Conservation (phyloP, 208 protist species). For the Leishmania major region DNA sequence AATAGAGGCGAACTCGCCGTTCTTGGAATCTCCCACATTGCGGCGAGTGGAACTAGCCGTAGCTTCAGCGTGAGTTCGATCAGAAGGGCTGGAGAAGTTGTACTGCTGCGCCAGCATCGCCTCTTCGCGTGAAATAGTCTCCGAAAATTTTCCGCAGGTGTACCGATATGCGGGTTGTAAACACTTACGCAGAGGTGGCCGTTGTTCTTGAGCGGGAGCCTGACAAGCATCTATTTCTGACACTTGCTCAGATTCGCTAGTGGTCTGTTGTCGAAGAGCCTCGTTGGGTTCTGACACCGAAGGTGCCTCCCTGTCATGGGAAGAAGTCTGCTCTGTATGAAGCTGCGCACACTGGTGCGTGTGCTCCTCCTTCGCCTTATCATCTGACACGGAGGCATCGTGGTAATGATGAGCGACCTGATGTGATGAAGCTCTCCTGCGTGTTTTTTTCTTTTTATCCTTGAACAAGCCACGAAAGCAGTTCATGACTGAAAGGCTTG, state of each 20-base stretch:
- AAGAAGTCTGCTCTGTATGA: neutral
- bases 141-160: conserved; percentile 26
- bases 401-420: conserved; percentile 10
- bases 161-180: conserved; percentile 28
- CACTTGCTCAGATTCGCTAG: neutral
- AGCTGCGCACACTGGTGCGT: neutral
- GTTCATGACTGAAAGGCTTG: conserved; percentile 11
- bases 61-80: conserved; percentile 15
- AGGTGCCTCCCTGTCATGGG: neutral
- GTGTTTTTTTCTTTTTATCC: conserved; percentile 20
- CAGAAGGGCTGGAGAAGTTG: conserved; percentile 25
- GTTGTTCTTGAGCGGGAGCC: neutral
- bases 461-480: conserved; percentile 28
- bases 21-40: neutral
- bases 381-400: neutral
- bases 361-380: neutral
- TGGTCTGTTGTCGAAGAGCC: conserved; percentile 11
- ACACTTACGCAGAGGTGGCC: neutral
- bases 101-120: conserved; percentile 32
- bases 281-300: conserved; percentile 12
- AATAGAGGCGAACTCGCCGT: conserved; percentile 27
- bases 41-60: conserved; percentile 14
- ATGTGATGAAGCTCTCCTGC: conserved; percentile 3
- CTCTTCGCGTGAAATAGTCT: conserved; percentile 30
- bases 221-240: neutral